Evolutionary conservation across 2,329 filamentous ascomycete species (phyloP).

Genomic region (Sporothrix globosa): DNA sequence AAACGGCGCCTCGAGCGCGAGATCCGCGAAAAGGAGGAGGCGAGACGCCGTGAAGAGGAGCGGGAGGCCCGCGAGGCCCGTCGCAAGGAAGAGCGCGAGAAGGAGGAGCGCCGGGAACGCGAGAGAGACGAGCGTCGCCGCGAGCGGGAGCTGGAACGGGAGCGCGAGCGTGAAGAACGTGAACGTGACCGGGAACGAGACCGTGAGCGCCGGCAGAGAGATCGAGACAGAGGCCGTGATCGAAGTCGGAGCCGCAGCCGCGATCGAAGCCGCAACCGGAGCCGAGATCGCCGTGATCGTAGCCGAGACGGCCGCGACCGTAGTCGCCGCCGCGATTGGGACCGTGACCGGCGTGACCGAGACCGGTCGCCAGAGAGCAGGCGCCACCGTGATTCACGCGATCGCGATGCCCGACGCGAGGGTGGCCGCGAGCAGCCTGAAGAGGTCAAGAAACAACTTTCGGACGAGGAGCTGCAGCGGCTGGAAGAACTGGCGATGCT

Average conservation of each 20-base stretch:
- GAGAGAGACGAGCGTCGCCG: slow-evolving; percentile 46
- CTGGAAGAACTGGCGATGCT: slow-evolving; percentile 62
- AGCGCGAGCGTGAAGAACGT: slow-evolving; percentile 48
- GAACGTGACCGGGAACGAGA: slow-evolving; percentile 47
- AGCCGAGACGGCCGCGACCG: slow-evolving; percentile 12
- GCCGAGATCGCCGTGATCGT: slow-evolving; percentile 39
- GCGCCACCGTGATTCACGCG: slow-evolving; percentile 52
- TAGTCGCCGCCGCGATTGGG: background rate
- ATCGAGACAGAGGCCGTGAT: slow-evolving; percentile 42
- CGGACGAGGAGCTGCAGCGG: slow-evolving; percentile 60
- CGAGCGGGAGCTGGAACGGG: slow-evolving; percentile 54
- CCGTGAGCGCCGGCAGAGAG: slow-evolving; percentile 40
- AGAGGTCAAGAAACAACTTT: slow-evolving; percentile 57
- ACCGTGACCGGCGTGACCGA: slow-evolving; percentile 36
- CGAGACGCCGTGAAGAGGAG: slow-evolving; percentile 44
- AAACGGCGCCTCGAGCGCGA: slow-evolving; percentile 62
- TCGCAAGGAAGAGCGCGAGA: slow-evolving; percentile 44
- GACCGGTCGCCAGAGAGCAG: slow-evolving; percentile 59
- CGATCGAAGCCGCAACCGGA: slow-evolving; percentile 42
- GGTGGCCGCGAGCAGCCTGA: slow-evolving; percentile 54
- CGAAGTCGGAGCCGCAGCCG: slow-evolving; percentile 40
- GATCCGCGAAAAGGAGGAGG: slow-evolving; percentile 54
- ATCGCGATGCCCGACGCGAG: slow-evolving; percentile 53
- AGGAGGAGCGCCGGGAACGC: slow-evolving; percentile 49
- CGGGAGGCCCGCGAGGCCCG: slow-evolving; percentile 43